Evolutionary conservation across 2,329 filamentous ascomycete species (phyloP).

Genomic region (Diaporthe vaccinii): DNA sequence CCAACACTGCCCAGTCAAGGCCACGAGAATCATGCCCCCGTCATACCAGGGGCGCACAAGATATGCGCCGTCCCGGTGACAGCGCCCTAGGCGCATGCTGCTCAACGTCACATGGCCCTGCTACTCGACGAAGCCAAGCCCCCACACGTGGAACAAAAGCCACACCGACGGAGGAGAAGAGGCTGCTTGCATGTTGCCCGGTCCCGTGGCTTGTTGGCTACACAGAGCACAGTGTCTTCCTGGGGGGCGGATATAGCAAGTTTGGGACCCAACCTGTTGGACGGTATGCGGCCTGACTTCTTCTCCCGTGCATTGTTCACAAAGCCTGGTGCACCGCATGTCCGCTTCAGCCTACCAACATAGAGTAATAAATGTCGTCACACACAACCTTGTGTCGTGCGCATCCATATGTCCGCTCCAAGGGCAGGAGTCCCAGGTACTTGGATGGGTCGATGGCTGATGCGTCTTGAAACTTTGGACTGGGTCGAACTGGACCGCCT

Average conservation of each 20-base stretch:
- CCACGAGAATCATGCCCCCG: not conserved
- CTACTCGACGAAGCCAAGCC: conserved; percentile 18
- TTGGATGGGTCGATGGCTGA: not conserved
- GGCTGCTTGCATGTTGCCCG: not conserved
- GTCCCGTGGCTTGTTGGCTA: not conserved
- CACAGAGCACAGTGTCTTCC: not conserved
- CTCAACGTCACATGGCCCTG: conserved; percentile 1
- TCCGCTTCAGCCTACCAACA: not conserved
- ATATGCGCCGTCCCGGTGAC: not conserved
- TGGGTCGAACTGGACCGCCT: not conserved
- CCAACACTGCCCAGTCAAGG: not conserved
- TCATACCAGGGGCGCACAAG: not conserved
- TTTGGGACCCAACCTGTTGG: not conserved
- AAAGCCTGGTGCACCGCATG: not conserved
- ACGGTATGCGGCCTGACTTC: not conserved
- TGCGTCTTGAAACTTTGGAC: not conserved
- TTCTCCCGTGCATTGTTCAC: not conserved
- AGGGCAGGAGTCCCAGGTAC: not conserved
- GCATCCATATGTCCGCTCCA: not conserved
- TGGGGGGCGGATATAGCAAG: not conserved
- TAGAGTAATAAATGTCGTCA: not conserved
- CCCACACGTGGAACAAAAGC: not conserved
- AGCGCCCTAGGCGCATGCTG: conserved; percentile 11
- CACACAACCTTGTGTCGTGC: not conserved
- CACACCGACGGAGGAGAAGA: not conserved